These are phyloP conservation scores for Auricularia sp. DNA, from an alignment of 768 basidiomycete species.

Conservation along the genomic window DNA sequence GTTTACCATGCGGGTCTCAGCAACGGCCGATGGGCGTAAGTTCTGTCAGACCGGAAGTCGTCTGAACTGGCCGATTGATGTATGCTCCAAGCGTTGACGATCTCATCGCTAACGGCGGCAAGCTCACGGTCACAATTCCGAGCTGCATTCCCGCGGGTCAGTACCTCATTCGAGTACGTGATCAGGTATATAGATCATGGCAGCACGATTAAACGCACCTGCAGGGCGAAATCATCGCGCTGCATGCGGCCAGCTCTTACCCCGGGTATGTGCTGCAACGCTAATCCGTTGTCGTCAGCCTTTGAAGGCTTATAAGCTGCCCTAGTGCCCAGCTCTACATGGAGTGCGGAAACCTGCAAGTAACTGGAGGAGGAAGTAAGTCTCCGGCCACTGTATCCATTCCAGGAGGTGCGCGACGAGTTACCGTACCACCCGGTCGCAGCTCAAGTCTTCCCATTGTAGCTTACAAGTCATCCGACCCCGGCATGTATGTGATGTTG, in stretches of 20 bases:
- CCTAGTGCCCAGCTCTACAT: not conserved
- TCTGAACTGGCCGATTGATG: not conserved
- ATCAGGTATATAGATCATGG: not conserved
- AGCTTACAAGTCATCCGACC: slow-evolving; percentile 2
- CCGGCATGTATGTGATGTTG: not conserved
- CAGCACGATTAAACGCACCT: not conserved
- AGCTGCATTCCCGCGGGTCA: slow-evolving; percentile 5
- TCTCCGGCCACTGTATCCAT: slow-evolving; percentile 2
- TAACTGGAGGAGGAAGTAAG: slow-evolving; percentile 4
- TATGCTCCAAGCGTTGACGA: not conserved
- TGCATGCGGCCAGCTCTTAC: not conserved
- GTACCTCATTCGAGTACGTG: slow-evolving; percentile 3
- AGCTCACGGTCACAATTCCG: slow-evolving; percentile 4
- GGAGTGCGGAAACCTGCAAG: slow-evolving; percentile 4
- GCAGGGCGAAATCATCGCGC: slow-evolving; percentile 1
- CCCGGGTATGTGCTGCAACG: not conserved
- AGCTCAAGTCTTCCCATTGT: too few relatives aligned
- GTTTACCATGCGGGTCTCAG: slow-evolving; percentile 4
- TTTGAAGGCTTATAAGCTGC: not conserved
- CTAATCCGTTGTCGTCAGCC: not conserved
- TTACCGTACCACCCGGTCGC: too few relatives aligned
- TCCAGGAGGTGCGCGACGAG: not conserved
- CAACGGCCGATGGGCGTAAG: slow-evolving; percentile 2
- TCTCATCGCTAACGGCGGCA: slow-evolving; percentile 4
- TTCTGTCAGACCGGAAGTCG: not conserved